These are phyloP conservation scores for Populus deltoides DNA, from an alignment of 345 rosid species.

Conservation along the genomic window DNA sequence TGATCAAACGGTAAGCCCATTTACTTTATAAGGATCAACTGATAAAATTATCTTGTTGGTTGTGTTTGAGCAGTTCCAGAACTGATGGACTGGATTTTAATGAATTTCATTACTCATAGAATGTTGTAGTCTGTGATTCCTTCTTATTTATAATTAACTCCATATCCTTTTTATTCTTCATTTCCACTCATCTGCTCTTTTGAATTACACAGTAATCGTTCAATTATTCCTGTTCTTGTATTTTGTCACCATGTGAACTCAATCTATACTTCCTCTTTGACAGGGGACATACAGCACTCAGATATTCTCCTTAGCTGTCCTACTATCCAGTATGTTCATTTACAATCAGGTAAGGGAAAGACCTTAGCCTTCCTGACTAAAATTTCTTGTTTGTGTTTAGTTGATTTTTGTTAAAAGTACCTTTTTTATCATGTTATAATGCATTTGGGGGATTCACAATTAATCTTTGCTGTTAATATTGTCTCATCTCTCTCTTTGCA, in stretches of 20 bases:
- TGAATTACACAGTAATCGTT: not conserved
- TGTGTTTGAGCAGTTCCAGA: not conserved
- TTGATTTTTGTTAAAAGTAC: not conserved
- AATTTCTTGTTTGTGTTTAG: not conserved
- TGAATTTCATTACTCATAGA: not conserved
- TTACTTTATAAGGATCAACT: not conserved
- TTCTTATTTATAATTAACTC: not conserved
- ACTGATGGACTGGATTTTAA: not conserved
- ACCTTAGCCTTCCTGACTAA: not conserved
- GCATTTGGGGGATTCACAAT: not conserved
- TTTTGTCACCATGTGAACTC: not conserved
- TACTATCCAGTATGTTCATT: conserved; percentile 93
- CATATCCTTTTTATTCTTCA: not conserved
- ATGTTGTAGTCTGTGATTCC: not conserved
- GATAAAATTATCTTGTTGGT: not conserved
- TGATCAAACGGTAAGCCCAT: conserved; percentile 81
- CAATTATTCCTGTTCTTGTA: not conserved
- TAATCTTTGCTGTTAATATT: not conserved
- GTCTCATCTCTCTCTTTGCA: not conserved
- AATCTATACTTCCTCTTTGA: conserved; percentile 10
- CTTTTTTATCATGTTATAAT: not conserved
- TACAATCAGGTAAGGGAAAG: conserved; percentile 75
- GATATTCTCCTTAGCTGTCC: conserved; percentile 94
- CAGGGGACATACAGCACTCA: conserved; percentile 99
- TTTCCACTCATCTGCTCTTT: not conserved